These are phyloP conservation scores for Exserohilum rostratum DNA, from an alignment of 2,329 filamentous ascomycete species.

Conservation along the genomic window DNA sequence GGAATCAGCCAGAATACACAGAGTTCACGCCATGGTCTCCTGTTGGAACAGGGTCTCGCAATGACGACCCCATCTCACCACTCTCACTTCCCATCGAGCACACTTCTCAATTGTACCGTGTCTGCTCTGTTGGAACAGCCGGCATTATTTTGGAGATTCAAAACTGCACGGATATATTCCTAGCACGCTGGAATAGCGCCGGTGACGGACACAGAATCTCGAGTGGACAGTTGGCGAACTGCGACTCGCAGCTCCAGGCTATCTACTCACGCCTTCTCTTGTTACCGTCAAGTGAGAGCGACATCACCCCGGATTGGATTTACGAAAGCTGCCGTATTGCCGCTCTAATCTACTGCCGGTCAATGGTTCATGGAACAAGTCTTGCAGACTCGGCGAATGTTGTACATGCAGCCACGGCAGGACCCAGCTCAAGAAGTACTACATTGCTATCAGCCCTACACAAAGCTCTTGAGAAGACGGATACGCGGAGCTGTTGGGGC, in stretches of 20 bases:
- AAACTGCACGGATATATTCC: conserved; percentile 27
- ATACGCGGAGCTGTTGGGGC: conserved; percentile 32
- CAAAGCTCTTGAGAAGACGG: conserved; percentile 31
- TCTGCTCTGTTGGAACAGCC: conserved; percentile 29
- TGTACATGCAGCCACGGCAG: conserved; percentile 19
- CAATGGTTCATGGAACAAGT: conserved; percentile 35
- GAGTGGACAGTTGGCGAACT: conserved; percentile 20
- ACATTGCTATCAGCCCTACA: conserved; percentile 34
- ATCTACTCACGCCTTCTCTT: conserved; percentile 31
- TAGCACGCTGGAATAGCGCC: conserved; percentile 25
- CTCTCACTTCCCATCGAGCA: conserved; percentile 28
- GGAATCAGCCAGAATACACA: conserved; percentile 26
- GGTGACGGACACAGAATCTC: conserved; percentile 10
- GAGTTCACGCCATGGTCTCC: conserved; percentile 20
- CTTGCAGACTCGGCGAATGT: conserved; percentile 31
- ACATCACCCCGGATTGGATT: conserved; percentile 32
- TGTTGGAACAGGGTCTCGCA: conserved; percentile 4
- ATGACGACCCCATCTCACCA: conserved; percentile 27
- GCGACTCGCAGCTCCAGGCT: conserved; percentile 32
- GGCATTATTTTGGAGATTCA: conserved; percentile 38
- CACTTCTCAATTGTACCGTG: conserved; percentile 18
- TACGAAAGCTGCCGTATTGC: conserved; percentile 43
- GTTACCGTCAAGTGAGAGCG: conserved; percentile 18
- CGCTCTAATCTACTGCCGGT: conserved; percentile 40
- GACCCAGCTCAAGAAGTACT: conserved; percentile 5